Evolutionary conservation across 2,329 filamentous ascomycete species (phyloP).

Genomic region (Exutisphaerella laricina): DNA sequence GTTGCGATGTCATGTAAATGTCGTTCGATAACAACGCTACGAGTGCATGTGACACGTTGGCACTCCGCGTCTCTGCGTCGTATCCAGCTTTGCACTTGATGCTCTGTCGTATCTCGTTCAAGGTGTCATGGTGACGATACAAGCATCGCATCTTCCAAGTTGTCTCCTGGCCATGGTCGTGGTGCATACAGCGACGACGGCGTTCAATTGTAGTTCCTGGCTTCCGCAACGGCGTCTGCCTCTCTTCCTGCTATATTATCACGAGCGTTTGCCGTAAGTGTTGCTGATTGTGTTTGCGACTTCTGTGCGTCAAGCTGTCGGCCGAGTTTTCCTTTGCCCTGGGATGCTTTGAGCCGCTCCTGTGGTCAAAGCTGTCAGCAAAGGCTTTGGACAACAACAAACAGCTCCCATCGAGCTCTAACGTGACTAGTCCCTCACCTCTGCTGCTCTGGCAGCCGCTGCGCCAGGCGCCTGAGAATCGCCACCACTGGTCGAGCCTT

Average conservation of each 20-base stretch:
- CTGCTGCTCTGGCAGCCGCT: conserved; percentile 74
- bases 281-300: conserved; percentile 63
- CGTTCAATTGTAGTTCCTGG: conserved; percentile 46
- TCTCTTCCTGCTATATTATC: conserved; percentile 62
- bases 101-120: too few relatives aligned
- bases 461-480: conserved; percentile 55
- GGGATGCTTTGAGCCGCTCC: conserved; percentile 60
- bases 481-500: conserved; percentile 32
- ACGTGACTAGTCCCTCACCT: conserved; percentile 59
- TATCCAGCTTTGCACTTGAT: too few relatives aligned
- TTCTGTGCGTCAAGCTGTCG: conserved; percentile 69
- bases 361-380: conserved; percentile 33
- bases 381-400: too few relatives aligned
- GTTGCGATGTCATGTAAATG: too few relatives aligned
- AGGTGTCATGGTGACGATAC: too few relatives aligned
- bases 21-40: too few relatives aligned
- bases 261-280: conserved; percentile 61
- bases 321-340: conserved; percentile 62
- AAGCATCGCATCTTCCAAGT: too few relatives aligned
- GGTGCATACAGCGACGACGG: too few relatives aligned
- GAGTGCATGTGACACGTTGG: too few relatives aligned
- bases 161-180: too few relatives aligned
- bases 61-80: too few relatives aligned
- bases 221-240: conserved; percentile 57
- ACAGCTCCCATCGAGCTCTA: too few relatives aligned